These are phyloP conservation scores for Mycena metata DNA, from an alignment of 768 basidiomycete genomes.

Conservation along the genomic window DNA sequence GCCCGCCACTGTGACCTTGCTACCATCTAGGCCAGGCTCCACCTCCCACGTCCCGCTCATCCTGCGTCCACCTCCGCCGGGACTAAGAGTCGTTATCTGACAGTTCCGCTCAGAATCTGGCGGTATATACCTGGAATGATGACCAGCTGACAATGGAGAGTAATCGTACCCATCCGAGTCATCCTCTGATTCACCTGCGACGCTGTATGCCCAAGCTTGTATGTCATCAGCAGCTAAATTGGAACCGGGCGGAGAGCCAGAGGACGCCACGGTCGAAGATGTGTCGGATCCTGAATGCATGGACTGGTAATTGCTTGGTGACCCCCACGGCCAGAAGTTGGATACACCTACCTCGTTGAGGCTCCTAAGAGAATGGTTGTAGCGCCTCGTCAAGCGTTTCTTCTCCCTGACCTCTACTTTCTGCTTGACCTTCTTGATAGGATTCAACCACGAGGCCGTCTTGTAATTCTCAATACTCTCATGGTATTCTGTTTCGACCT, in stretches of 20 bases:
- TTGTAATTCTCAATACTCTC: conserved; percentile 16
- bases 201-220: neutral
- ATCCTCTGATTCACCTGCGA: no score
- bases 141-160: no score
- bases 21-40: conserved; percentile 12
- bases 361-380: conserved; percentile 13
- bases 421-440: neutral
- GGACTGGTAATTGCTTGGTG: neutral
- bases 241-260: conserved; percentile 17
- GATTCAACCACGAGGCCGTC: conserved; percentile 13
- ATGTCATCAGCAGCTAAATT: conserved; percentile 9
- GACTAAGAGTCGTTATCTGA: no score
- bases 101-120: no score
- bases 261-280: conserved; percentile 12
- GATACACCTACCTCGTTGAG: conserved; percentile 6
- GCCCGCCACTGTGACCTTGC: conserved; percentile 7
- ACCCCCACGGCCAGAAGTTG: no score
- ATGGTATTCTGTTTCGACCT: neutral
- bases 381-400: conserved; percentile 11
- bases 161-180: no score
- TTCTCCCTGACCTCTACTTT: conserved; percentile 5
- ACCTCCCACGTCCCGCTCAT: conserved; percentile 25
- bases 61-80: neutral
- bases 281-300: conserved; percentile 25
- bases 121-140: no score